phyloP scores from a whole-genome alignment of 2,329 filamentous ascomycete species.

The Diaporthe sp. region DNA sequence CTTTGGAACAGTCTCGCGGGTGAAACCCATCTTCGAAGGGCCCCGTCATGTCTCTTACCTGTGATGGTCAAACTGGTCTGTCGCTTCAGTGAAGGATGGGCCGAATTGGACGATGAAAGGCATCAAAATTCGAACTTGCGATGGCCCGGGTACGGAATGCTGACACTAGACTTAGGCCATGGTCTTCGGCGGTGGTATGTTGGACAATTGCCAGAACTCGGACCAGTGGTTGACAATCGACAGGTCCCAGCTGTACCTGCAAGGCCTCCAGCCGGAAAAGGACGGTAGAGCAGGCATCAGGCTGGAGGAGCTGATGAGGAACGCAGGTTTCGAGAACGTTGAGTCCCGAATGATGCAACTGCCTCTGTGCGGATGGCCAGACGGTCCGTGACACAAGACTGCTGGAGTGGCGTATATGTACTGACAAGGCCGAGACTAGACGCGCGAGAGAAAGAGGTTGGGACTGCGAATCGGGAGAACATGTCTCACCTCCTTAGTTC shows the following conservation, averaged over 20 bases:
- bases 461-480: slow-evolving; percentile 66
- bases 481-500: slow-evolving; percentile 68
- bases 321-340: slow-evolving; percentile 77
- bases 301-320: slow-evolving; percentile 69
- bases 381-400: slow-evolving; percentile 61
- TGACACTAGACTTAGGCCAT: slow-evolving; percentile 60
- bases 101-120: not conserved
- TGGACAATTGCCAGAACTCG: not conserved
- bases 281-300: slow-evolving; percentile 75
- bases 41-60: not conserved
- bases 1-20: not conserved
- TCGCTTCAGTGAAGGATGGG: not conserved
- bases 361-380: slow-evolving; percentile 79
- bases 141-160: not conserved
- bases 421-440: slow-evolving; percentile 54
- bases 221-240: slow-evolving; percentile 10
- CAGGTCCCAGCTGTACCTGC: slow-evolving; percentile 71
- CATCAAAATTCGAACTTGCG: not conserved
- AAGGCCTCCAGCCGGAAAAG: slow-evolving; percentile 73
- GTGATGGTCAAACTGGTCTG: not conserved
- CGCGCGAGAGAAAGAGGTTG: slow-evolving; percentile 66
- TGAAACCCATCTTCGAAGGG: not conserved
- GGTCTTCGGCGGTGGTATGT: slow-evolving; percentile 73
- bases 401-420: slow-evolving; percentile 1
- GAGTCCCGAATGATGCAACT: slow-evolving; percentile 76